Base-by-base conservation (phyloP, 2,329 filamentous ascomycete species). In the Aschersonia sp. region DNA sequence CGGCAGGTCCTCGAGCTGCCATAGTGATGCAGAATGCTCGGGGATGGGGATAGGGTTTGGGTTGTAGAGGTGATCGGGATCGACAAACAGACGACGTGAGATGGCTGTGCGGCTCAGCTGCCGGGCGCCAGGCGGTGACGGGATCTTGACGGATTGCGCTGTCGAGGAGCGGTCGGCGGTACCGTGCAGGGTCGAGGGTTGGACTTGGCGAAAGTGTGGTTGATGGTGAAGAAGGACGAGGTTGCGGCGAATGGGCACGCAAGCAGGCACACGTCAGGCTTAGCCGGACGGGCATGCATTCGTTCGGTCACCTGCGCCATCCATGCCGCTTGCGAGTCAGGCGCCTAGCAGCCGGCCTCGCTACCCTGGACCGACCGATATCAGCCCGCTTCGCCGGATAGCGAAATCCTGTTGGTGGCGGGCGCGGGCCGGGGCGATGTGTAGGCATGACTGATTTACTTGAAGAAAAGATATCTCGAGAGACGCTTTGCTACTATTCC, bases 1-100 rank as follows among this genome's bases (percentile, higher is more conserved):
- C 70, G 56, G 74, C 71, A 59, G 68, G 81, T 71, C 81, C 80
- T 80, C 88, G 81, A 66, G 85, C 78, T 69, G 89, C 85, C 90
- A 97, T 97, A 65, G 59, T 45, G 47, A 35, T 43, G 42, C 22
- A n/a, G 47, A 10, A 31, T 47, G 14, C 4, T 41, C 32, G 37
- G 22, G 45, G 22, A 40, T 45, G 22, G 30, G 32, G n/a, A n/a
- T 30, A 35, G 32, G n/a, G 30, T 22, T 11, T 41, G 37, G 14
- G 35, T 12, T 37, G 35, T 9, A 9, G 35, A 8, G 35, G 35
- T 37, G 8, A 37, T 37, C 8, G 35, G 8, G 8, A 8, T 37
- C 35, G 35, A 37, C 35, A 37, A 22, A 22, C 22, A 2, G 4
- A 22, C 22, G 22, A 22, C 22, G 22, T 22, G 22, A 22, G 22